These are phyloP conservation scores for Aspergillus unguis DNA, from an alignment of 2,329 filamentous ascomycete genomes.

Conservation along the genomic window DNA sequence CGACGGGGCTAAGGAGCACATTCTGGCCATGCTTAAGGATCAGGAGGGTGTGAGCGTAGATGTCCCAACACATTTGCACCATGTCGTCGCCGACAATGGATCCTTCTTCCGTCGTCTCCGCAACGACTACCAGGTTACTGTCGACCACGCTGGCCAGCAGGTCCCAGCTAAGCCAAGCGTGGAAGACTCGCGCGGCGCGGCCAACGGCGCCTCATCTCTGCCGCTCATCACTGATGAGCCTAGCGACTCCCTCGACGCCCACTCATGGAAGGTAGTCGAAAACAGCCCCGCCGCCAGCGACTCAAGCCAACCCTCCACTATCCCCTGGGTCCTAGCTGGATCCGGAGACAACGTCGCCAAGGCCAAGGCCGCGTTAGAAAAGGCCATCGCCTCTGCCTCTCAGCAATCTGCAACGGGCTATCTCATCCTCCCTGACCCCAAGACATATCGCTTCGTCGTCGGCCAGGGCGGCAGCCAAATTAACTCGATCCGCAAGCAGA, in stretches of 20 bases:
- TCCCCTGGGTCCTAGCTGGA: constrained; percentile 84
- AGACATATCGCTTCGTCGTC: constrained; percentile 85
- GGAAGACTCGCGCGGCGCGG: constrained; percentile 48
- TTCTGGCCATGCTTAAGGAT: constrained; percentile 71
- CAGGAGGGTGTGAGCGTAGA: constrained; percentile 84
- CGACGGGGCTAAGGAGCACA: constrained; percentile 81
- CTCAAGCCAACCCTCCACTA: constrained; percentile 37
- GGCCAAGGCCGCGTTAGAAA: constrained; percentile 70
- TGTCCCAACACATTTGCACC: constrained; percentile 78
- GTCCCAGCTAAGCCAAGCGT: constrained; percentile 66
- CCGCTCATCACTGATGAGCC: constrained; percentile 93
- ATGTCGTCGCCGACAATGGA: constrained; percentile 76
- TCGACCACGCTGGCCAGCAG: constrained; percentile 82
- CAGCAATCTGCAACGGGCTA: constrained; percentile 67
- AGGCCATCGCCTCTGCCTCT: constrained; percentile 62
- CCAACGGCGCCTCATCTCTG: constrained; percentile 58
- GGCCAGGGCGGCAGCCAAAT: constrained; percentile 87
- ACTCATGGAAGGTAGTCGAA: constrained; percentile 82
- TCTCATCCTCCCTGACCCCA: constrained; percentile 82
- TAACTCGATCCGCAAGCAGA: constrained; percentile 87
- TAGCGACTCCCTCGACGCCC: constrained; percentile 59
- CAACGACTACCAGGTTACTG: constrained; percentile 80
- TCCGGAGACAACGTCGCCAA: constrained; percentile 73
- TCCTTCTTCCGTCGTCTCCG: constrained; percentile 89
- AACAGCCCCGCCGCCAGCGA: constrained; percentile 25